Conservation (phyloP, 2,329 filamentous ascomycete species). For the Apiospora marii region DNA sequence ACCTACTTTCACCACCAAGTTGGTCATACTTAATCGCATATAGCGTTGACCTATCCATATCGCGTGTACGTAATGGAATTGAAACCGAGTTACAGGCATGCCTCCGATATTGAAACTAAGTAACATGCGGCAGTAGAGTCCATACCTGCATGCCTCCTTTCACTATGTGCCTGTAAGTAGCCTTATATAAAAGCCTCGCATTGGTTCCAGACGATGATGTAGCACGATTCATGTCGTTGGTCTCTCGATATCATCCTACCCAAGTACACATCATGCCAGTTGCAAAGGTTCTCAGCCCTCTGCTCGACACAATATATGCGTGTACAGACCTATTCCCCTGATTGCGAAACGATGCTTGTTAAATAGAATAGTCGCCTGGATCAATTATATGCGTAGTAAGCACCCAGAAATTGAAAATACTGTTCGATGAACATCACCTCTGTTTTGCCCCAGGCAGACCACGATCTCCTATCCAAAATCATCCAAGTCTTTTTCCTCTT, state of each 20-base stretch:
- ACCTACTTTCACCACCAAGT: neutral
- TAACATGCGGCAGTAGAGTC: neutral
- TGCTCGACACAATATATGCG: too few species aligned
- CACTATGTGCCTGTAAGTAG: neutral
- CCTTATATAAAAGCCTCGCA: neutral
- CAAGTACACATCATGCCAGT: too few species aligned
- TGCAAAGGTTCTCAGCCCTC: neutral
- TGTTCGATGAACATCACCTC: neutral
- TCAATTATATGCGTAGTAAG: too few species aligned
- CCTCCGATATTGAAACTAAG: neutral
- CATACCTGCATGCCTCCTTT: neutral
- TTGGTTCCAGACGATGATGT: neutral
- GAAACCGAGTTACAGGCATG: neutral
- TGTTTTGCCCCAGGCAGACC: neutral
- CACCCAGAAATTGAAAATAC: too few species aligned
- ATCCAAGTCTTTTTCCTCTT: neutral
- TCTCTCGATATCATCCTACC: neutral
- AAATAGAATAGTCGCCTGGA: too few species aligned
- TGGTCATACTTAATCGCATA: neutral
- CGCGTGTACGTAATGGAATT: neutral
- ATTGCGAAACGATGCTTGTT: too few species aligned
- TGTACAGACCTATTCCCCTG: too few species aligned
- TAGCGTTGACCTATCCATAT: neutral
- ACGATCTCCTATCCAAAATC: neutral
- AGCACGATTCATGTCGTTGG: neutral